Base-by-base conservation (phyloP, 2,329 filamentous ascomycete genomes). In the Pezicula rhizophila region DNA sequence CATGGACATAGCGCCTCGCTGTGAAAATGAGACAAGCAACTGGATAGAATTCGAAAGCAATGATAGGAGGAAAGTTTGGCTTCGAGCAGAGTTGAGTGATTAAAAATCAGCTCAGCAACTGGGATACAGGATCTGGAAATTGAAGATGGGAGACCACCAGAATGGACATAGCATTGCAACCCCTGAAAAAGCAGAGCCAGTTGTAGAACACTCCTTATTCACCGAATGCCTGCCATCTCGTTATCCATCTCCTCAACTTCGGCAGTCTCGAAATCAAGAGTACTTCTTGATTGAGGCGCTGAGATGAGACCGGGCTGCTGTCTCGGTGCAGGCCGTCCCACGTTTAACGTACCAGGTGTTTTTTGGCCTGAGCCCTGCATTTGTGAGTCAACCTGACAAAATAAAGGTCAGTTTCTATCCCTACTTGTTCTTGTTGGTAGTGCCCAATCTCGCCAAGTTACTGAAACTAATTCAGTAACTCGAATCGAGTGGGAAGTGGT, bases 221-320 rank as follows among this genome's bases (percentile, higher is more conserved):
- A 53, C 26, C 44, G 46, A 47, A 42, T 46, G 8, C 47, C 47
- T 38, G 52, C 52, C 52, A 64, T 55, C 35, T 57, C 57, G 42
- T 41, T 50, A 43, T 58, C 58, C 49, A 49, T 58, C 46, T 62
- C 61, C 38, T 55, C 53, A 34, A 60, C 55, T 48, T 62, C 58
- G 34, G 55, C 54, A 23, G 48, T 46, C 35, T 60, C 57, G 45
- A 59, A 57, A 33, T 58, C 53, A 50, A 56, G 55, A 18, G 39
- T 47, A 34, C 51, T 42, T 47, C 47, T 49, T 25, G 51, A 39
- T 15, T 34, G 46, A 49, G 52, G 28, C 8, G 50, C 45, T 39
- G 55, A 51, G 46, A 58, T 48, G n/a, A 55, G 34, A 31, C 45
- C 38, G 31, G 47, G 47, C 26, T 50, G 48, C 20, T 41, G 41